Percentiles rank a stretch among this genome's conserved stretches.
phyloP scores from a whole-genome alignment of 2,329 filamentous ascomycete species.

The Botrytis fragariae region DNA sequence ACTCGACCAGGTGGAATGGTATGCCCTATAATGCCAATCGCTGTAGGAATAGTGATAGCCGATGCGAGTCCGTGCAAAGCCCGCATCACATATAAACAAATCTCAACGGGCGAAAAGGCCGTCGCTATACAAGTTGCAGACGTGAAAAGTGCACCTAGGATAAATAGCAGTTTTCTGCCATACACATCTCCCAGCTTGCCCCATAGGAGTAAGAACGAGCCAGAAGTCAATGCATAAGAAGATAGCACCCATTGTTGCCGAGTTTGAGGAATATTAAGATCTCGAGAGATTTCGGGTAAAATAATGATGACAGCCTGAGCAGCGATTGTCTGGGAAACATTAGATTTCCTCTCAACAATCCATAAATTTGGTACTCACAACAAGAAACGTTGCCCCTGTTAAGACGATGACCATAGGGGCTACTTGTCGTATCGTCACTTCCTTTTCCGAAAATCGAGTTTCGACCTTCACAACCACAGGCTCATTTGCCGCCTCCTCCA shows the following conservation, averaged over 20 bases:
- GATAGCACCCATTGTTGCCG: slow-evolving; percentile 39
- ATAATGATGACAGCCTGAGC: slow-evolving; percentile 57
- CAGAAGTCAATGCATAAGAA: slow-evolving; percentile 44
- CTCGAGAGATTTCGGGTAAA: slow-evolving; percentile 32
- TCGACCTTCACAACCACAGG: slow-evolving; percentile 11
- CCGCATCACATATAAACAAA: slow-evolving; percentile 64
- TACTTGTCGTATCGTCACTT: slow-evolving; percentile 32
- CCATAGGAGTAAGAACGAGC: slow-evolving; percentile 48
- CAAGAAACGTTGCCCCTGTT: slow-evolving; percentile 33
- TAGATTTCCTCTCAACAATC: neutral
- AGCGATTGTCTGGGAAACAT: slow-evolving; percentile 8
- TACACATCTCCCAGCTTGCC: slow-evolving; percentile 52
- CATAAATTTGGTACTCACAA: slow-evolving; percentile 22
- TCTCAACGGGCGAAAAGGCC: slow-evolving; percentile 64
- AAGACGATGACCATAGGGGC: slow-evolving; percentile 32
- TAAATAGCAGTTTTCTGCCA: slow-evolving; percentile 47
- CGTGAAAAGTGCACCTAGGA: slow-evolving; percentile 57
- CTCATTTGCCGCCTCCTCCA: slow-evolving; percentile 1
- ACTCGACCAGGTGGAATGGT: slow-evolving; percentile 66
- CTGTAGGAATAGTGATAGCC: slow-evolving; percentile 68
- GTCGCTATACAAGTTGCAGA: slow-evolving; percentile 57
- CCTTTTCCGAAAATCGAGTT: slow-evolving; percentile 20
- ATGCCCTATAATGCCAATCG: slow-evolving; percentile 66
- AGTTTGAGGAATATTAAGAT: slow-evolving; percentile 34
- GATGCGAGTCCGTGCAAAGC: slow-evolving; percentile 60